Percentiles rank a stretch among this genome's conserved stretches.
Evolutionary conservation across 805 yeast genomes (phyloP).

Genomic region (Metschnikowia gelsemii): DNA sequence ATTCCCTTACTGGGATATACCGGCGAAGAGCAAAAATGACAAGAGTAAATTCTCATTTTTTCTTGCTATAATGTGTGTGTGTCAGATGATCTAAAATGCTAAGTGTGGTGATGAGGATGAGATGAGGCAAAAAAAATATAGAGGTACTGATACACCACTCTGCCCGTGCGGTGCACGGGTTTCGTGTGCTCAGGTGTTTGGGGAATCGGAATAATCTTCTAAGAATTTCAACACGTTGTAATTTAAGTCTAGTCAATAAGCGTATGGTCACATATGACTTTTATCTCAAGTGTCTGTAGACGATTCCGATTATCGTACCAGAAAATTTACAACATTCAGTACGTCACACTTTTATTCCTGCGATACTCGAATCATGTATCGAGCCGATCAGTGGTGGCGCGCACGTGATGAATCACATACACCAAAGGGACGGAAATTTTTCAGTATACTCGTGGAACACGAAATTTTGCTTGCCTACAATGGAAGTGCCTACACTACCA

Average conservation of each 20-base stretch:
- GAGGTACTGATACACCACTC: conserved; percentile 5
- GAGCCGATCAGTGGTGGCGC: conserved; percentile 7
- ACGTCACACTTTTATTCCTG: too few relatives aligned
- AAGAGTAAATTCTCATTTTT: conserved; percentile 78
- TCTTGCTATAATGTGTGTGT: conserved; percentile 13
- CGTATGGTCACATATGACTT: too few relatives aligned
- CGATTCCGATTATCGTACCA: too few relatives aligned
- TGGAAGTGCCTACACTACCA: conserved; percentile 56
- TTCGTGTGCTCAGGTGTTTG: not conserved
- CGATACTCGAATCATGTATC: too few relatives aligned
- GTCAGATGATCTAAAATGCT: conserved; percentile 9
- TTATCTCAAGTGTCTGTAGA: too few relatives aligned
- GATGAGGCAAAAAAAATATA: conserved; percentile 19
- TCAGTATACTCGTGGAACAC: conserved; percentile 1
- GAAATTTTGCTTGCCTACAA: too few relatives aligned
- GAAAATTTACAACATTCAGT: too few relatives aligned
- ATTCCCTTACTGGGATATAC: conserved; percentile 87
- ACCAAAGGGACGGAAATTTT: conserved; percentile 5
- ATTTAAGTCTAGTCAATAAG: too few relatives aligned
- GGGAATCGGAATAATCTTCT: too few relatives aligned
- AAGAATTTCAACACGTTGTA: too few relatives aligned
- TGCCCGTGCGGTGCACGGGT: conserved; percentile 20
- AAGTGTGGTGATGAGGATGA: conserved; percentile 13
- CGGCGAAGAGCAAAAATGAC: conserved; percentile 98
- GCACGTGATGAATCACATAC: conserved; percentile 10